Base-by-base conservation (phyloP, 768 basidiomycete species). In the Mycena metata region DNA sequence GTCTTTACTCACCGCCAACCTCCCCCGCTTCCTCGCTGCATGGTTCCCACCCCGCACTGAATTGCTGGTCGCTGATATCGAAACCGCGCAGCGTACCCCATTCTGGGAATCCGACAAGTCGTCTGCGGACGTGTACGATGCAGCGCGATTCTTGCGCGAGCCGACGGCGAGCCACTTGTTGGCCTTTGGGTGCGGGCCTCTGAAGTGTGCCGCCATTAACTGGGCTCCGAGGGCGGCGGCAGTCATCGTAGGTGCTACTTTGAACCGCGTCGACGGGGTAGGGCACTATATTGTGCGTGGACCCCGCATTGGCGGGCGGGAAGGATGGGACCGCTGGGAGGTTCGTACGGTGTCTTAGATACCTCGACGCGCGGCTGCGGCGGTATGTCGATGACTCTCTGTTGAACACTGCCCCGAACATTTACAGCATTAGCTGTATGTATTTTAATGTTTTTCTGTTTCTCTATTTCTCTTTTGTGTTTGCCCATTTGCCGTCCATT, bases 171-270 rank as follows among this genome's bases (percentile, higher is more conserved):
- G 59, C 3, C 67, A 78, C 35, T 64, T 73, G 71, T 70, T 84
- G 12, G 79, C 86, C 0, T 91, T 91, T 70, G 89, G 90, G 2
- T 70, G 74, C 56, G 86, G 86, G 2, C 77, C 77, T 13, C 70
- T 89, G 58, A 72, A 77, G n/a, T 89, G 88, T 55, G 79, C 85
- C 10, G 89, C 85, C 0, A 72, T 73, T 19, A 76, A 74, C 5
- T 88, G 88, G 83, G 89, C 86, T 8, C 84, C 87, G 1, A 80
- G 85, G 56, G 85, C 86, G 1, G 85, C 83, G 3, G 89, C 80
- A 0, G 67, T 88, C 2, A 79, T 90, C 33, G 80, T 81, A 5
- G 85, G 82, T 0, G 81, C 79, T 15, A 66, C 88, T 5, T 62
- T 88, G 5, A 79, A 83, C 24, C 76, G 74, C 13, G 46, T 84